These are phyloP conservation scores for Somion occarium DNA, from an alignment of 1,284 basidiomycete genomes.

Conservation along the genomic window DNA sequence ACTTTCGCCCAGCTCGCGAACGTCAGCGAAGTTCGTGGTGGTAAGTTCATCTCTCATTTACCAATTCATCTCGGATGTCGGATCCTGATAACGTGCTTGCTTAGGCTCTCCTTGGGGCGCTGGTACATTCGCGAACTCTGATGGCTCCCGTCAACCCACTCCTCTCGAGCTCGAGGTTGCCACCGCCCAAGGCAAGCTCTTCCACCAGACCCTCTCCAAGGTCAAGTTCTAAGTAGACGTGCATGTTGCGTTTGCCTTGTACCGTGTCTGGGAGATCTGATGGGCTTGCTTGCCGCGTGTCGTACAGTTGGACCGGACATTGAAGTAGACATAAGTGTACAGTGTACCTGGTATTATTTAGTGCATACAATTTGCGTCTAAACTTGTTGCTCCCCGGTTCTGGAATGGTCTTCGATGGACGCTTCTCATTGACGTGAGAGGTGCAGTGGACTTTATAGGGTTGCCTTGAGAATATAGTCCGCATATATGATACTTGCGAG, in stretches of 20 bases:
- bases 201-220: constrained; percentile 47
- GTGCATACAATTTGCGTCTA: no score
- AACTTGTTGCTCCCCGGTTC: no score
- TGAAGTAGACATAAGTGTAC: background rate
- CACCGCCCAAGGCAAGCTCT: constrained; percentile 57
- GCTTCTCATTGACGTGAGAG: no score
- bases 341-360: background rate
- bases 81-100: background rate
- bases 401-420: no score
- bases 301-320: no score
- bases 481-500: no score
- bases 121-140: constrained; percentile 59
- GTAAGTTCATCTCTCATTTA: constrained; percentile 30
- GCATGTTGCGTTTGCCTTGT: no score
- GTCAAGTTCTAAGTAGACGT: constrained; percentile 24
- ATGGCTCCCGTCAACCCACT: constrained; percentile 61
- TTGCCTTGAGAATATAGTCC: no score
- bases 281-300: no score
- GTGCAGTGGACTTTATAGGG: no score
- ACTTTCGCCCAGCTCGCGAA: constrained; percentile 54
- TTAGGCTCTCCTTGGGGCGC: constrained; percentile 72
- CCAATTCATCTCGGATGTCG: background rate
- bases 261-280: no score
- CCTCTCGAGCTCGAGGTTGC: constrained; percentile 65
- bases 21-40: constrained; percentile 65